These are phyloP conservation scores for Fusarium chaquense DNA, from an alignment of 2,329 filamentous ascomycete species.

Conservation along the genomic window DNA sequence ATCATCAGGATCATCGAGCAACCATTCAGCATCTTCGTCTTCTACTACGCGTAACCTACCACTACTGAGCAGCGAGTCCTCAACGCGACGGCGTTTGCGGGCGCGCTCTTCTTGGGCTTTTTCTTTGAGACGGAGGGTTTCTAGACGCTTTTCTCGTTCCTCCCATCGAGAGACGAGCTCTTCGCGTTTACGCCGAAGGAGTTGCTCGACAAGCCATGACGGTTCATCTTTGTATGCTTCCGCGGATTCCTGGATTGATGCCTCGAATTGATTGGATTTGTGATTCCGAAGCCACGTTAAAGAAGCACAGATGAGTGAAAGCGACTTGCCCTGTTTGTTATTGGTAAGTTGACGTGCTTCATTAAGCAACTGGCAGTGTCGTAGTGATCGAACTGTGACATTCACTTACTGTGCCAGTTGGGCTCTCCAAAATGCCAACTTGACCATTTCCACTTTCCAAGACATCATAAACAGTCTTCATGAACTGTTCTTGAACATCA, in stretches of 20 bases:
- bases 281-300: constrained; percentile 91
- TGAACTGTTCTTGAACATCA: constrained; percentile 87
- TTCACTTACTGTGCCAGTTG: constrained; percentile 77
- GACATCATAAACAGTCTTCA: constrained; percentile 83
- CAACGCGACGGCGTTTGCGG: constrained; percentile 61
- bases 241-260: constrained; percentile 59
- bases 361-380: background rate
- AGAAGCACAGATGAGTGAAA: constrained; percentile 90
- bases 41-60: constrained; percentile 44
- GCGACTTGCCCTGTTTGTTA: constrained; percentile 79
- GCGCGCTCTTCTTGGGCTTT: constrained; percentile 66
- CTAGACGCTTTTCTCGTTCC: constrained; percentile 79
- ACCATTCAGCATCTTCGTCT: constrained; percentile 76
- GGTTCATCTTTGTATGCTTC: constrained; percentile 74
- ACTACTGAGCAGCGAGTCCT: constrained; percentile 44
- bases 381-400: background rate
- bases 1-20: constrained; percentile 78
- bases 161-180: constrained; percentile 75
- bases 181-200: constrained; percentile 74
- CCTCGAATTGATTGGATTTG: constrained; percentile 72
- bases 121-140: constrained; percentile 72
- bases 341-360: constrained; percentile 7
- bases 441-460: constrained; percentile 78
- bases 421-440: constrained; percentile 90
- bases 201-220: constrained; percentile 85